Base-by-base conservation (phyloP, 1,284 basidiomycete species). In the Pseudozyma pruni region DNA sequence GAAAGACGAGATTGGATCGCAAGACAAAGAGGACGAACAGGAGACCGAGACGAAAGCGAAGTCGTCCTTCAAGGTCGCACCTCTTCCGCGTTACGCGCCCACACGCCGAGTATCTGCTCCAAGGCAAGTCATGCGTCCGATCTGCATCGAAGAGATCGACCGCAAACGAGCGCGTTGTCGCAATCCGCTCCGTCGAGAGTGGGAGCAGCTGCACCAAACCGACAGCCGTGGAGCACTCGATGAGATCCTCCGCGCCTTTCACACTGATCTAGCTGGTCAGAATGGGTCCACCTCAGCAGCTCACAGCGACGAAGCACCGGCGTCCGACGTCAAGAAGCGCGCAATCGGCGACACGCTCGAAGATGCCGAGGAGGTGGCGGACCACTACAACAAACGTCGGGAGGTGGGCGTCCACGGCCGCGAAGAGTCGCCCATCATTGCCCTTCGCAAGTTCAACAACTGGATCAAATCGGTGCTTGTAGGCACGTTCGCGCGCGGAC, bases 361-460 rank as follows among this genome's bases (percentile, higher is more conserved):
- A n/a, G 66, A 73, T 40, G 66, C 66, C 8, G 61, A 57, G 20
- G 66, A 73, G 46, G 71, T 73, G 37, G 71, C 71, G n/a, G 51
- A 66, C 14, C 64, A 75, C 50, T 66, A 98, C 84, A 98, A 98
- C 82, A 87, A 89, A 39, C 89, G 96, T 10, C 92, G 91, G 4
- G 94, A 99, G 62, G 90, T 95, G 11, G 94, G 93, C 49, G 87
- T 93, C 27, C 86, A 89, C 9, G 89, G 90, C 69, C 90, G 96
- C 33, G 87, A 88, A 68, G 89, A 90, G n/a, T 97, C 94, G 7
- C 93, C 94, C 31, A 99, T 98, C 79, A 93, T 97, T 58, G 94
- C 93, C 20, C 87, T 99, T 54, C 94, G 95, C 83, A 92, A 89
- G 82, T 98, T 98, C 85, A 99, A 99, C 85, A 98, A 99, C 84